Evolutionary conservation across 2,329 filamentous ascomycete species (phyloP), one percentile per base, ranked within the genome.

Genomic region (Fusarium algeriense): DNA sequence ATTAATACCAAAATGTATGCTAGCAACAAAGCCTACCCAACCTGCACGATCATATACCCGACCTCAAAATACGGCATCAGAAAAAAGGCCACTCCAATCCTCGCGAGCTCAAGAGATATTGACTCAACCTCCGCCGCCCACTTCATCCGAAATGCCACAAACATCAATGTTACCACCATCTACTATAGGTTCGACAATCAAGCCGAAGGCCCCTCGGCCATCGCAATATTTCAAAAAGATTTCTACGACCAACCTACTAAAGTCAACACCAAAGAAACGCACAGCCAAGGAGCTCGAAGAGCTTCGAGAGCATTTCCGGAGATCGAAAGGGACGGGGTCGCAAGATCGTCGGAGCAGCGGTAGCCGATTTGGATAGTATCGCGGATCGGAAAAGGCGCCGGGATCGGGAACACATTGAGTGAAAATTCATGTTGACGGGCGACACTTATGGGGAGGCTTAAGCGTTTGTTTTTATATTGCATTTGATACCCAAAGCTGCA

Each of bases 221-320:
- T 75, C 78, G 12, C 72, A 72, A 17, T 76, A 79, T 38, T 64
- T 76, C 37, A 59, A 65, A 15, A 75, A 59, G 5, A 64, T 78
- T 13, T 40, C 64, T 5, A 69, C 71, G 5, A 67, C 53, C 11
- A 56, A 44, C 30, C 69, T 58, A 9, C 23, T 65, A 13, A 64
- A 56, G 20, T 45, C 68, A 38, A 72, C 64, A 10, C 64, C 60
- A 17, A 56, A 53, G 23, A 57, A 60, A 34, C 65, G 73, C 20
- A 68, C 74, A 23, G 63, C 56, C 10, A 75, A 76, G 46, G 70
- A 78, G 38, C 66, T 70, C 40, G 75, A 60, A 3, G 74, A 72
- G 23, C 62, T 80, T 32, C 64, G 73, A 20, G 76, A 77, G 35
- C 73, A 78, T 58, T 76, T 80, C 59, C 66, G 75, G 35, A 76